These are phyloP conservation scores for Vicia villosa DNA, from an alignment of 306 rosid genomes.

Conservation along the genomic window DNA sequence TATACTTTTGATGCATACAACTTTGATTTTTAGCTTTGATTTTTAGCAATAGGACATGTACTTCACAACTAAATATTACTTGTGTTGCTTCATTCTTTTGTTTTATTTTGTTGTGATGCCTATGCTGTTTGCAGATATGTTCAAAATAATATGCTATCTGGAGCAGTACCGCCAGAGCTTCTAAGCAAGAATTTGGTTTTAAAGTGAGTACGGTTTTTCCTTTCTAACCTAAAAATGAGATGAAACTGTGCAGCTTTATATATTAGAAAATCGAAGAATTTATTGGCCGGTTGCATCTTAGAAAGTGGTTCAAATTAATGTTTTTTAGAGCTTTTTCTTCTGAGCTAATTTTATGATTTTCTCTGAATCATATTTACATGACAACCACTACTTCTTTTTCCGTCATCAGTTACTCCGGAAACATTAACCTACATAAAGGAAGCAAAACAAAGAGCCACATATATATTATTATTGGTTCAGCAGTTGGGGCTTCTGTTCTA, in stretches of 20 bases:
- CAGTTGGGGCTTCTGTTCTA: conserved; percentile 78
- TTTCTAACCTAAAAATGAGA: conserved; percentile 21
- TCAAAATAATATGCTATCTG: conserved; percentile 82
- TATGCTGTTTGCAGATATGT: conserved; percentile 67
- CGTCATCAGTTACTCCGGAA: conserved; percentile 70
- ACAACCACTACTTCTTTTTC: conserved; percentile 21
- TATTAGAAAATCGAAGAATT: conserved; percentile 17
- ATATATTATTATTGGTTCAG: conserved; percentile 64
- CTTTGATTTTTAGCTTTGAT: too few species aligned
- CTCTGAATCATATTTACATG: not conserved
- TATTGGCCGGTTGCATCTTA: not conserved
- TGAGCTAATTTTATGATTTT: conserved; percentile 6
- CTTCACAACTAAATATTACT: not conserved
- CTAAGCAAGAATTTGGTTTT: conserved; percentile 54
- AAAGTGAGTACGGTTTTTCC: conserved; percentile 55
- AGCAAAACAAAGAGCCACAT: conserved; percentile 47
- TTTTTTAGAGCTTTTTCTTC: conserved; percentile 2
- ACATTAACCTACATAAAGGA: conserved; percentile 68
- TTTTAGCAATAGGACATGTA: not conserved
- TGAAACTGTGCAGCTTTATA: not conserved
- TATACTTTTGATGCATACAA: conserved; percentile 1
- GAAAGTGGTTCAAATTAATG: not conserved
- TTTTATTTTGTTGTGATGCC: conserved; percentile 19
- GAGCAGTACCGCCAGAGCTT: conserved; percentile 73
- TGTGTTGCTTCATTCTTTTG: conserved; percentile 3